Percentiles rank a stretch among this genome's conserved stretches.
phyloP scores from a whole-genome alignment of 441 rosid species.

The Euphorbia corollata region DNA sequence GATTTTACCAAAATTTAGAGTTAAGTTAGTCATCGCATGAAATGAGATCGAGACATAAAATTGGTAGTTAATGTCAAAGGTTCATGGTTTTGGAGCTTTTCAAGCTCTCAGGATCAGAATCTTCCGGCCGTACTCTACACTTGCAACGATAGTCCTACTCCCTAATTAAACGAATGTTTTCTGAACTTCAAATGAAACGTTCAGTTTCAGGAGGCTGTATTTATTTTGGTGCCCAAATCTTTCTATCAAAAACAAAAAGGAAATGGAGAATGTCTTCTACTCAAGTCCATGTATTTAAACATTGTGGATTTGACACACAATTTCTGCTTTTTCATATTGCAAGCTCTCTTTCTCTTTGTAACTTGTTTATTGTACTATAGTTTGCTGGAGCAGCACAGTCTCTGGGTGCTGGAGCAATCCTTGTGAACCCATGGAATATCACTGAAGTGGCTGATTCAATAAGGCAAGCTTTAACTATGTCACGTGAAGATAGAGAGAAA shows the following conservation, averaged over 20 bases:
- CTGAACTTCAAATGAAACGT: neutral
- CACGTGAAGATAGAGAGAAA: constrained; percentile 80
- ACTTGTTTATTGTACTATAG: constrained; percentile 33
- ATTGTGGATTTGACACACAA: neutral
- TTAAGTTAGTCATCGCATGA: neutral
- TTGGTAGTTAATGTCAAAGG: neutral
- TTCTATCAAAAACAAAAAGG: neutral
- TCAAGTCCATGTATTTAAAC: neutral
- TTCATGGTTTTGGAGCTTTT: neutral
- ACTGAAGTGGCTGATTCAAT: constrained; percentile 97
- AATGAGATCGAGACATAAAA: neutral
- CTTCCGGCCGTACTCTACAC: neutral
- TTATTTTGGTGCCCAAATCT: neutral
- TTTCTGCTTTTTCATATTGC: neutral
- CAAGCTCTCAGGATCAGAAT: neutral
- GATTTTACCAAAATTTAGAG: neutral
- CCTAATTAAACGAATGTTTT: neutral
- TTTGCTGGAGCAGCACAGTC: constrained; percentile 99
- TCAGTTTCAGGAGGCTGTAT: neutral
- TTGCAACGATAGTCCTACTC: neutral
- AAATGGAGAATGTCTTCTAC: neutral
- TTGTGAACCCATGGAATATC: constrained; percentile 99
- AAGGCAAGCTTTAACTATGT: constrained; percentile 75
- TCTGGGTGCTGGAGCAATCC: constrained; percentile 97
- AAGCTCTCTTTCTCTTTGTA: neutral